phyloP scores from a whole-genome alignment of 768 basidiomycete genomes.

The Dioszegia crocea region DNA sequence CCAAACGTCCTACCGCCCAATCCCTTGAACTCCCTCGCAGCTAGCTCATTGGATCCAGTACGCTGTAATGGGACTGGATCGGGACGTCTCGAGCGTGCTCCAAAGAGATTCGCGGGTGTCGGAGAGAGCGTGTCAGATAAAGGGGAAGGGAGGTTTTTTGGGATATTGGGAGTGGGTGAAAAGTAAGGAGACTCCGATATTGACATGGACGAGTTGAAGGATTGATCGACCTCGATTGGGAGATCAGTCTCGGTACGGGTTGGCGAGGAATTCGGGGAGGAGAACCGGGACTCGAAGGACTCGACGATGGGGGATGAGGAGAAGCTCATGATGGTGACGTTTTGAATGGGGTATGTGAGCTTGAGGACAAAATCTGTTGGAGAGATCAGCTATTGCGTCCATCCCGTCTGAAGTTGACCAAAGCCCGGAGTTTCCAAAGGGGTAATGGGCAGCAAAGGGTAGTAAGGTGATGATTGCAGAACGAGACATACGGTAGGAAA shows the following conservation, averaged over 20 bases:
- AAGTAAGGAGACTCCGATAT: constrained; percentile 18
- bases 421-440: background rate
- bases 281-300: constrained; percentile 33
- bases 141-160: background rate
- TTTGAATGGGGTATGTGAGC: background rate
- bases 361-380: background rate
- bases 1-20: constrained; percentile 17
- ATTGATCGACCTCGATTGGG: constrained; percentile 43
- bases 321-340: constrained; percentile 19
- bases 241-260: constrained; percentile 39
- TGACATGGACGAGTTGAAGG: constrained; percentile 47
- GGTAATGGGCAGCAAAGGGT: background rate
- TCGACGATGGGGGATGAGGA: constrained; percentile 41
- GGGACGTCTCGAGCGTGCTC: constrained; percentile 26
- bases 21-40: constrained; percentile 9
- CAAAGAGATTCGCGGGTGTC: constrained; percentile 18
- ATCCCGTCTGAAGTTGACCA: background rate
- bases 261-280: constrained; percentile 37
- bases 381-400: constrained; percentile 5
- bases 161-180: constrained; percentile 15
- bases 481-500: constrained; percentile 1
- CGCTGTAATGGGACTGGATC: constrained; percentile 40
- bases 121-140: constrained; percentile 23
- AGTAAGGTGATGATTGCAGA: background rate
- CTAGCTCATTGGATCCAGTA: constrained; percentile 1